A percentile compares a stretch with the other conserved stretches of the same genome.
Evolutionary conservation across 768 basidiomycete species (phyloP).

Genomic region (Tylopilus rubrobrunneus): DNA sequence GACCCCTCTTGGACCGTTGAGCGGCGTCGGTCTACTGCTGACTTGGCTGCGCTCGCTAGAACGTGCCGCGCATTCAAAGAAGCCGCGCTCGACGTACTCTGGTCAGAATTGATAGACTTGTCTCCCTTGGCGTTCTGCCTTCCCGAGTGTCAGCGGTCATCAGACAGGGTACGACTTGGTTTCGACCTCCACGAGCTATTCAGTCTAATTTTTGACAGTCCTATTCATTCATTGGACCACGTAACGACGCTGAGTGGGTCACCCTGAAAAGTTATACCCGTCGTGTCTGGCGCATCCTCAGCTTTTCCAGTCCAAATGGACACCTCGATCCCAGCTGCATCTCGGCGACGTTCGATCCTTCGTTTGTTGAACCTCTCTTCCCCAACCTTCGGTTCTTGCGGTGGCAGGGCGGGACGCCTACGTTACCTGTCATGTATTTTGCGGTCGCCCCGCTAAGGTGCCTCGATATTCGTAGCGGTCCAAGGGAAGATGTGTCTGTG

Average conservation of each 20-base stretch:
- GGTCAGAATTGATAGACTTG: background rate
- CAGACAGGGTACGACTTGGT: background rate
- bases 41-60: background rate
- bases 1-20: background rate
- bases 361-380: background rate
- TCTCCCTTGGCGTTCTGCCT: background rate
- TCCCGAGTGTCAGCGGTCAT: background rate
- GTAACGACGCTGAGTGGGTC: constrained; percentile 1
- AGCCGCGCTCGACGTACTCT: constrained; percentile 1
- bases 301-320: background rate
- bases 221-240: background rate
- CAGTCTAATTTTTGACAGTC: background rate
- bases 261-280: constrained; percentile 4
- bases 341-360: background rate
- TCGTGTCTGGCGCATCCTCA: background rate
- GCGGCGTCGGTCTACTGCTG: background rate
- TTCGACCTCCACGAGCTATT: background rate
- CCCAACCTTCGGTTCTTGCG: constrained; percentile 4
- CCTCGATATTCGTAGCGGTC: background rate
- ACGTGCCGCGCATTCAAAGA: constrained; percentile 3
- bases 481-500: background rate
- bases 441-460: background rate
- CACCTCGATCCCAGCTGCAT: background rate
- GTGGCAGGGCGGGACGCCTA: constrained; percentile 1
- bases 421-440: constrained; percentile 1